These are phyloP conservation scores for Zea mays DNA, from an alignment of 176 grass and related monocot genomes.

Conservation along the genomic window DNA sequence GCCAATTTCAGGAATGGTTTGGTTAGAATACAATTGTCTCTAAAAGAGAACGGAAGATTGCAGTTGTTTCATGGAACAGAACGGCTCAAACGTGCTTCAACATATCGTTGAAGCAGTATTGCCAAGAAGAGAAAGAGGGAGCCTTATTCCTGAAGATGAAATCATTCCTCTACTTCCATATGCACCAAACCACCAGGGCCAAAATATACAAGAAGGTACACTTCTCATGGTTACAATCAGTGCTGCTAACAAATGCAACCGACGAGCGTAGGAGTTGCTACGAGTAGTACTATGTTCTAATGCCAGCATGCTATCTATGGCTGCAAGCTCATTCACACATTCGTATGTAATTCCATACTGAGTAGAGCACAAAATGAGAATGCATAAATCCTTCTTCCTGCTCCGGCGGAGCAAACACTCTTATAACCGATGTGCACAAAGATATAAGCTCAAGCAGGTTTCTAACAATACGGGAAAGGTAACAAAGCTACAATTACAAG, in stretches of 20 bases:
- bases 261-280: background rate
- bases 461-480: background rate
- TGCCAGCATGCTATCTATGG: background rate
- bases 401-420: background rate
- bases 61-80: background rate
- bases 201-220: background rate
- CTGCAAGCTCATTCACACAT: conserved; percentile 18
- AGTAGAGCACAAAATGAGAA: background rate
- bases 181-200: no score
- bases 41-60: background rate
- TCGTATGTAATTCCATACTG: conserved; percentile 12
- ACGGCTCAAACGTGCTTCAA: background rate
- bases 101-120: no score
- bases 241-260: background rate
- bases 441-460: conserved; percentile 1
- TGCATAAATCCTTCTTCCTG: background rate
- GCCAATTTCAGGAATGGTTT: conserved; percentile 1
- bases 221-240: no score
- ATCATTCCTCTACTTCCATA: no score
- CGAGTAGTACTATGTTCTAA: background rate
- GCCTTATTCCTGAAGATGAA: no score
- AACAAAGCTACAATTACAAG: background rate
- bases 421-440: background rate
- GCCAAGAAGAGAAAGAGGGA: no score
- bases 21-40: background rate